phyloP scores from a whole-genome alignment of 352 stramenopile genomes.

The Globisporangium carolinianum region DNA sequence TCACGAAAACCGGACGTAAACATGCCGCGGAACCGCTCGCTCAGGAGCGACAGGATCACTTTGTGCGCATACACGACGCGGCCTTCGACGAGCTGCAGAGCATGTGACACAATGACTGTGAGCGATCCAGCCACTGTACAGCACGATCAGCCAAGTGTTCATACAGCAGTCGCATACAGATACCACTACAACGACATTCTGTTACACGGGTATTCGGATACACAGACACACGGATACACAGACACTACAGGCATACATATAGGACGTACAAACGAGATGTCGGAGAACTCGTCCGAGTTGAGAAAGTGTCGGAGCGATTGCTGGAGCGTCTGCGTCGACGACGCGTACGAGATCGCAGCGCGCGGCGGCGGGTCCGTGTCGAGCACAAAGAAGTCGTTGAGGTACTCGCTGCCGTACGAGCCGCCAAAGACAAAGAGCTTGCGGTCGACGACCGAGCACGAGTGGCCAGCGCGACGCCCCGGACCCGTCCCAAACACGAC shows the following conservation, averaged over 20 bases:
- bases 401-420: conserved; percentile 87
- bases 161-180: no score
- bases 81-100: conserved; percentile 83
- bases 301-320: conserved; percentile 84
- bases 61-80: conserved; percentile 91
- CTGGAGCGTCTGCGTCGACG: conserved; percentile 55
- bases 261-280: conserved; percentile 89
- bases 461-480: conserved; percentile 89
- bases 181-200: no score
- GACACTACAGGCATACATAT: no score
- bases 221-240: no score
- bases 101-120: not conserved
- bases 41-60: conserved; percentile 89
- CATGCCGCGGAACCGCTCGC: conserved; percentile 93
- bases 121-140: not conserved
- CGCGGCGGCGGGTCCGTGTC: conserved; percentile 90
- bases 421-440: conserved; percentile 94
- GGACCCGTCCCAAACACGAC: conserved; percentile 83
- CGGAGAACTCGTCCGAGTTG: conserved; percentile 91
- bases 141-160: not conserved
- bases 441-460: conserved; percentile 89
- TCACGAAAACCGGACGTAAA: conserved; percentile 93
- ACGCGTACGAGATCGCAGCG: conserved; percentile 75
- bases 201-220: no score
- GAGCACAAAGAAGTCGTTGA: conserved; percentile 93